Evolutionary conservation across 2,329 filamentous ascomycete genomes (phyloP).

Genomic region (Laburnicola sp.): DNA sequence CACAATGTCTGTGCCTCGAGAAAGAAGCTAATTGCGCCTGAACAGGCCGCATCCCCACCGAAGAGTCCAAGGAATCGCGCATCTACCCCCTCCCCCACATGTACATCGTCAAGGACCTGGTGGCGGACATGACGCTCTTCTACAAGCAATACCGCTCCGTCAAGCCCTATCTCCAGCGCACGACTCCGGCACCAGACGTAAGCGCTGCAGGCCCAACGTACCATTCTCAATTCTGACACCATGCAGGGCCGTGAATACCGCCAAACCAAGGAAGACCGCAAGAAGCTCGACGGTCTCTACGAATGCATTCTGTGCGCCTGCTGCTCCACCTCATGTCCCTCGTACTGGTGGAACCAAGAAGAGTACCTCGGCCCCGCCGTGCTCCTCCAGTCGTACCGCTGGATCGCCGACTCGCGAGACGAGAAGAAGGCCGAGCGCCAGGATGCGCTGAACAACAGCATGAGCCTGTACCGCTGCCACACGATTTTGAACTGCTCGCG

Average conservation of each 20-base stretch:
- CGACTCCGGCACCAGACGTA: slow-evolving; percentile 81
- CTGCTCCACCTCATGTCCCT: slow-evolving; percentile 99
- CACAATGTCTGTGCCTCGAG: not conserved
- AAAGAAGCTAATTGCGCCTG: slow-evolving; percentile 14
- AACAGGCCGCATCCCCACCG: slow-evolving; percentile 87
- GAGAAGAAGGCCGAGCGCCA: slow-evolving; percentile 86
- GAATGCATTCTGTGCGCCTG: slow-evolving; percentile 99
- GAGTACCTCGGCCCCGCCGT: slow-evolving; percentile 98
- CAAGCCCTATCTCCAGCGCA: slow-evolving; percentile 95
- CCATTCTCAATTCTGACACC: slow-evolving; percentile 45
- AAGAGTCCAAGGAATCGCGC: slow-evolving; percentile 78
- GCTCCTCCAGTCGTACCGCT: slow-evolving; percentile 95
- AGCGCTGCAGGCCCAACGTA: slow-evolving; percentile 45
- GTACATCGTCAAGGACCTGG: slow-evolving; percentile 98
- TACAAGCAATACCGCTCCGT: slow-evolving; percentile 99
- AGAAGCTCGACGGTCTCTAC: slow-evolving; percentile 96
- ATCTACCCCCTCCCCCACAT: slow-evolving; percentile 98
- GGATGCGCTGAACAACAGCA: slow-evolving; percentile 92
- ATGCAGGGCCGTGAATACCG: slow-evolving; percentile 84
- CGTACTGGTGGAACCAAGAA: slow-evolving; percentile 99
- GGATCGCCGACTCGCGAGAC: slow-evolving; percentile 93
- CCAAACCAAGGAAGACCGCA: slow-evolving; percentile 87
- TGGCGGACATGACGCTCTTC: slow-evolving; percentile 96
- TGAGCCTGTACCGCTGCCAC: slow-evolving; percentile 98
- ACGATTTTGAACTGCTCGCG: slow-evolving; percentile 98